A percentile compares a stretch with the other conserved stretches of the same genome.
These are phyloP conservation scores for Rutstroemia sp. DNA, from an alignment of 2,329 filamentous ascomycete genomes.

Conservation along the genomic window DNA sequence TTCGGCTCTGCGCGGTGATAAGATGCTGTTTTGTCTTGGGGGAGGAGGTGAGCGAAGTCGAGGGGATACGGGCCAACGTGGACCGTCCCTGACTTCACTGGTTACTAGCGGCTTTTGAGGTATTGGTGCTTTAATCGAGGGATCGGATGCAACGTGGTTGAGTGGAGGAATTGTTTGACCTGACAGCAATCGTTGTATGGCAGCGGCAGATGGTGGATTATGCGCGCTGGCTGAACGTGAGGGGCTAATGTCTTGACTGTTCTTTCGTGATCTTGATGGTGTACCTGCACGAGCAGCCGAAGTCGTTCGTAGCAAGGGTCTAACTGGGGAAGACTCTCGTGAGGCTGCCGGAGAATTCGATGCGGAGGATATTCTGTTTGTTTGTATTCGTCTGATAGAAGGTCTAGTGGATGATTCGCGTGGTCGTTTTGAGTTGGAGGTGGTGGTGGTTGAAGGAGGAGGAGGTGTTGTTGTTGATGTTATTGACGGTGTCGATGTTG, in stretches of 20 bases:
- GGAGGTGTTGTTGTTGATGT: not conserved
- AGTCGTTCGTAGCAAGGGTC: slow-evolving; percentile 23
- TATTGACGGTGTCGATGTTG: not conserved
- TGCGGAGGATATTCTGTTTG: slow-evolving; percentile 29
- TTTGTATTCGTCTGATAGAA: slow-evolving; percentile 22
- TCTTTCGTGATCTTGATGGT: slow-evolving; percentile 51
- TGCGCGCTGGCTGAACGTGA: slow-evolving; percentile 42
- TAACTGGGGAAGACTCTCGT: slow-evolving; percentile 39
- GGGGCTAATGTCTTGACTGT: slow-evolving; percentile 60
- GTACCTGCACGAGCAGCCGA: slow-evolving; percentile 20
- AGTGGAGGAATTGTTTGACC: slow-evolving; percentile 57
- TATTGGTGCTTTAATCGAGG: slow-evolving; percentile 51
- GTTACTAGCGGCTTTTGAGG: slow-evolving; percentile 53
- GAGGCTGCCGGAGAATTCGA: slow-evolving; percentile 39
- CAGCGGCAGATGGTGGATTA: slow-evolving; percentile 52
- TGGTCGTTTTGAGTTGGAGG: slow-evolving; percentile 4
- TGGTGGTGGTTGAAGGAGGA: too few relatives aligned
- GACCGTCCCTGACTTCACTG: slow-evolving; percentile 45
- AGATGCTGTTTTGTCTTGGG: slow-evolving; percentile 39
- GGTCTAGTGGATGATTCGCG: slow-evolving; percentile 21
- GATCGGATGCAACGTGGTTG: slow-evolving; percentile 52
- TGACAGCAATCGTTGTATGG: slow-evolving; percentile 61
- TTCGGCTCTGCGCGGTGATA: slow-evolving; percentile 40
- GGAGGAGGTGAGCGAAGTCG: slow-evolving; percentile 72
- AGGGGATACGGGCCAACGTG: slow-evolving; percentile 71